Base-by-base conservation (phyloP, 2,329 filamentous ascomycete species). In the Neophaeococcomyces aloes region DNA sequence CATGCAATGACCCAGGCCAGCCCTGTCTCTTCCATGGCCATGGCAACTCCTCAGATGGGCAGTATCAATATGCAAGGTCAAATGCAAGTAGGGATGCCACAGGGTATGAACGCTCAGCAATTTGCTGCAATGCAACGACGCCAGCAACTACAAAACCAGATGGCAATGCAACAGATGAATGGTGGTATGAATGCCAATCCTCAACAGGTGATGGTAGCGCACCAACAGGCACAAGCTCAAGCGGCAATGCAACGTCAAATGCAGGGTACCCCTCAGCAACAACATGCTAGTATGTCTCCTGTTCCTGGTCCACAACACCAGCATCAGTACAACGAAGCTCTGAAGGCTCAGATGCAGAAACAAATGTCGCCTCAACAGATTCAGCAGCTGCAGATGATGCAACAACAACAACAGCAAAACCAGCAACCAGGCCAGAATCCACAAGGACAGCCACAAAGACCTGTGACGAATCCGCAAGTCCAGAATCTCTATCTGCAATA, bases 1-100 rank as follows among this genome's bases (percentile, higher is more conserved):
- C 65, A 69, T 51, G 61, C 66, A 1, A 66, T 70, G 58, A 58
- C 56, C 19, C 67, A 69, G 43, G 65, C 62, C 33, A 71, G 68
- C 51, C 68, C 68, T 8, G 62, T 59, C 32, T 60, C 59, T 27
- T 59, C 63, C 11, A 61, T 61, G 21, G 63, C 66, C 54, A 61
- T 62, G 30, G 60, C 63, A 47, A 69, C 65, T 1, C 66, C 68
- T 7, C 61, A 68, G 35, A 66, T 69, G 62, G 64, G 53, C 55
- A 66, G 59, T 58, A 57, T 56, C 13, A 47, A 47, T 14, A 65
- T 67, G 55, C 63, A 60, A 29, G 63, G 60, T 42, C 65, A 68
- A 48, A 52, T 63, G 43, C 53, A 63, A 30, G 67, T 50, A 56
- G 62, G 36, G 57, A 62, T 50, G 50, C 64, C 40, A 55, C 55